Evolutionary conservation across 805 yeast genomes (phyloP).

Genomic region (Yarrowia phangngaensis): DNA sequence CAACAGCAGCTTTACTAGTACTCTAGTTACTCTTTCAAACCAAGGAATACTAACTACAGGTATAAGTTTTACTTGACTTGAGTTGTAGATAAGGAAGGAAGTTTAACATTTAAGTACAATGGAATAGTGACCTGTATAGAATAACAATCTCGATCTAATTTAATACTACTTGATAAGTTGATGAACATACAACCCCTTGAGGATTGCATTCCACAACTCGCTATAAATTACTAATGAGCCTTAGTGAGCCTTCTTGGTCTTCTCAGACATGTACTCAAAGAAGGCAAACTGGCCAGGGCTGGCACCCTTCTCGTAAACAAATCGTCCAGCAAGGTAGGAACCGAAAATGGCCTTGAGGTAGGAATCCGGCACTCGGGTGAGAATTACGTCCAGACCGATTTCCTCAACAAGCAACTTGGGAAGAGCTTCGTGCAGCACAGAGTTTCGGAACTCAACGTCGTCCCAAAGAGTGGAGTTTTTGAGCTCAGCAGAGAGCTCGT

Average conservation of each 20-base stretch:
- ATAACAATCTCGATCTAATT: too few relatives aligned
- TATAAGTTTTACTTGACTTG: too few relatives aligned
- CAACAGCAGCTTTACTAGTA: too few relatives aligned
- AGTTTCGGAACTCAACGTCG: slow-evolving; percentile 71
- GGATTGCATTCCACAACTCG: too few relatives aligned
- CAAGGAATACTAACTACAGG: too few relatives aligned
- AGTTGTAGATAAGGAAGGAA: too few relatives aligned
- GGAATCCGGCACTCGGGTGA: slow-evolving; percentile 77
- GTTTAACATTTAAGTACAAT: too few relatives aligned
- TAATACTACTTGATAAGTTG: too few relatives aligned
- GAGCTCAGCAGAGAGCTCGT: slow-evolving; percentile 79
- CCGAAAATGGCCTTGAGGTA: slow-evolving; percentile 87
- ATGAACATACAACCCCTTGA: too few relatives aligned
- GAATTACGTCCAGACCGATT: slow-evolving; percentile 59
- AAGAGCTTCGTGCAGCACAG: slow-evolving; percentile 68
- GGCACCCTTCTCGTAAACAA: slow-evolving; percentile 76
- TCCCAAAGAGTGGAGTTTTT: slow-evolving; percentile 80
- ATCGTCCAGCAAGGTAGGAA: slow-evolving; percentile 75
- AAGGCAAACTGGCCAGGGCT: slow-evolving; percentile 64
- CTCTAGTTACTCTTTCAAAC: too few relatives aligned
- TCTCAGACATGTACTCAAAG: slow-evolving; percentile 44
- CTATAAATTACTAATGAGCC: slow-evolving; percentile 11
- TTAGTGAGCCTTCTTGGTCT: slow-evolving; percentile 28
- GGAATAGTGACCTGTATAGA: too few relatives aligned
- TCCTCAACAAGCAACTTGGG: slow-evolving; percentile 66